Percentiles rank a stretch among this genome's conserved stretches.
Evolutionary conservation across 139 green algal species (phyloP).

Genomic region (Tetradesmus lagerheimii): DNA sequence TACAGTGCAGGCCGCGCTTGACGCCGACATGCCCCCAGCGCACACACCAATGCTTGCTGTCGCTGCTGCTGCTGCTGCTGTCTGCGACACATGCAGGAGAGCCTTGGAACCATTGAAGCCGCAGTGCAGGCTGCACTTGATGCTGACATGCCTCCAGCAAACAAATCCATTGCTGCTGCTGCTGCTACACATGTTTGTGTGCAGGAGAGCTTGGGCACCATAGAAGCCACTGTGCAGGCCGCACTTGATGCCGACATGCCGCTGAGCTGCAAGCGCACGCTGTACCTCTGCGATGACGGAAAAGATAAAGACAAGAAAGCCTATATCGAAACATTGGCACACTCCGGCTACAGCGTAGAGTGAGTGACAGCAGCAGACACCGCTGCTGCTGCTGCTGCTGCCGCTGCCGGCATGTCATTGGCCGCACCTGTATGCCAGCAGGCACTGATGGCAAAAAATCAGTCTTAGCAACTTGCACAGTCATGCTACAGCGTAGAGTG

Average conservation of each 20-base stretch:
- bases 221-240: constrained; percentile 3
- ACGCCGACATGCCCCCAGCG: neutral
- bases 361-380: neutral
- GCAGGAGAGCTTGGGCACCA: constrained; percentile 15
- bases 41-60: neutral
- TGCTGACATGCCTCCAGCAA: neutral
- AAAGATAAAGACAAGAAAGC: constrained; percentile 6
- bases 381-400: neutral
- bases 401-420: neutral
- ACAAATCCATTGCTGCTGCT: neutral
- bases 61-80: neutral
- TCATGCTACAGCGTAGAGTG: no score
- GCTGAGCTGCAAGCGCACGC: neutral
- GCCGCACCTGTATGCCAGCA: no score
- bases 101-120: neutral
- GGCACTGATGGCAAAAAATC: no score
- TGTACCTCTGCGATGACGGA: constrained; percentile 53
- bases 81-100: neutral
- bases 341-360: neutral
- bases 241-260: constrained; percentile 28
- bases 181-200: neutral
- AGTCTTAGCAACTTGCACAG: no score
- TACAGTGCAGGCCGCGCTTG: neutral
- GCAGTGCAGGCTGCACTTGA: neutral
- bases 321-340: neutral